Percentiles rank a stretch among this genome's conserved stretches.
Conservation (phyloP, 805 yeast species). For the Wickerhamiella australiensis region DNA sequence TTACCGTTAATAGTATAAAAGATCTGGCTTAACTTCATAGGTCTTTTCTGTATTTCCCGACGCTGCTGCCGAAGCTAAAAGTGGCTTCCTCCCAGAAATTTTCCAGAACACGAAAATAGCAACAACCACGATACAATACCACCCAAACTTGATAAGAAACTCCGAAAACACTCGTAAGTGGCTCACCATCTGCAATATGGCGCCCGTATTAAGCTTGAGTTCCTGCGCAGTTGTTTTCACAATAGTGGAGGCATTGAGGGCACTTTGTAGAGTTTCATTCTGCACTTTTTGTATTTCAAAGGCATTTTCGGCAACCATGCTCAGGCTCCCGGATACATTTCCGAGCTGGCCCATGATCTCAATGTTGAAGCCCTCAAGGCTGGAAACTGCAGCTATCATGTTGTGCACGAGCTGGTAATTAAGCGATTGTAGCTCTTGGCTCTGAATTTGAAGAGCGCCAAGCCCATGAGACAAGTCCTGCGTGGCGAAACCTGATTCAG, state of each 20-base stretch:
- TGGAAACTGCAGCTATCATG: background rate
- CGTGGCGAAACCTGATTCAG: background rate
- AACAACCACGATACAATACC: background rate
- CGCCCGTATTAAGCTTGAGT: background rate
- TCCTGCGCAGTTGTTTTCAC: background rate
- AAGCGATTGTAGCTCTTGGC: background rate
- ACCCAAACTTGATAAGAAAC: background rate
- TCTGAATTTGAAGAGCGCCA: background rate
- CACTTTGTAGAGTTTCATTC: background rate
- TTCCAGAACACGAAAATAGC: background rate
- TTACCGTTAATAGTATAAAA: slow-evolving; percentile 31
- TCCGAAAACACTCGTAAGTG: background rate
- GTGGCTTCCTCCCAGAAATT: background rate
- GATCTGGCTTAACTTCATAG: background rate
- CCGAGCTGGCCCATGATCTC: background rate
- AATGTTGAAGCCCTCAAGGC: background rate
- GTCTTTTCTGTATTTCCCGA: background rate
- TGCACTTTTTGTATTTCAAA: background rate
- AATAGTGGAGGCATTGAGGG: slow-evolving; percentile 2
- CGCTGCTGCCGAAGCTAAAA: background rate
- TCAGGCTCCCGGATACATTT: background rate
- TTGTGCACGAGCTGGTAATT: background rate
- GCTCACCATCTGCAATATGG: background rate
- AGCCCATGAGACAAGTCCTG: background rate
- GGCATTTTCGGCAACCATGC: background rate